Base-by-base conservation (phyloP, 106 monocot species). In the Dioscorea zingiberensis region DNA sequence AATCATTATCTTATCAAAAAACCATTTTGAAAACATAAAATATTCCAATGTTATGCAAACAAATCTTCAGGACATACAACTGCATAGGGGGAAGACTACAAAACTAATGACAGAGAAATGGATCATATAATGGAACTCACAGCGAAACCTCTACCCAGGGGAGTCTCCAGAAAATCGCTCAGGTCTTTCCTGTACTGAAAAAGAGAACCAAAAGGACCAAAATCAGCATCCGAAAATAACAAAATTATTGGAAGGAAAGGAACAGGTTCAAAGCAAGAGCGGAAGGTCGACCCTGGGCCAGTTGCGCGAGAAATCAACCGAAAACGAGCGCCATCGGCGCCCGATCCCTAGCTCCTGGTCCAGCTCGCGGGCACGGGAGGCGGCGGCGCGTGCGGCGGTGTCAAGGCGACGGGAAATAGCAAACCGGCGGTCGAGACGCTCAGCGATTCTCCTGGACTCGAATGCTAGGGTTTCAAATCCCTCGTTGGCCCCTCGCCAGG, bases 121-220 rank as follows among this genome's bases (percentile, higher is more conserved):
- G 49, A 60, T 19, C 6, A n/a, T 54, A 38, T 2, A 28, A 4
- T 21, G 24, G 3, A 51, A 71, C 95, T 88, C 72, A 97, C 97
- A 21, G 65, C 32, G n/a, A 78, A 77, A 47, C 79, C 76, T 74
- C 69, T 91, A n/a, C 97, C 97, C 25, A 97, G 67, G 1, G 91
- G 92, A 15, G 88, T 97, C 22, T 77, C 77, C 26, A 80, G 48
- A 67, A 83, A 88, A 16, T 27, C 65, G 47, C 62, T 81, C 38
- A 92, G 51, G 67, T 97, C 81, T 45, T 77, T 86, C 70, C 86
- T 78, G 67, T 97, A 97, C 97, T 97, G 85, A 71, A 82, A 30
- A 24, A 59, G 66, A 38, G 44, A 49, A 69, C 59, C 14, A 58
- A 72, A 58, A 57, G 25, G 15, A 58, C 3, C 29, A 18, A 49